phyloP scores from a whole-genome alignment of 495 filamentous ascomycete genomes.

The Talaromyces adpressus region DNA sequence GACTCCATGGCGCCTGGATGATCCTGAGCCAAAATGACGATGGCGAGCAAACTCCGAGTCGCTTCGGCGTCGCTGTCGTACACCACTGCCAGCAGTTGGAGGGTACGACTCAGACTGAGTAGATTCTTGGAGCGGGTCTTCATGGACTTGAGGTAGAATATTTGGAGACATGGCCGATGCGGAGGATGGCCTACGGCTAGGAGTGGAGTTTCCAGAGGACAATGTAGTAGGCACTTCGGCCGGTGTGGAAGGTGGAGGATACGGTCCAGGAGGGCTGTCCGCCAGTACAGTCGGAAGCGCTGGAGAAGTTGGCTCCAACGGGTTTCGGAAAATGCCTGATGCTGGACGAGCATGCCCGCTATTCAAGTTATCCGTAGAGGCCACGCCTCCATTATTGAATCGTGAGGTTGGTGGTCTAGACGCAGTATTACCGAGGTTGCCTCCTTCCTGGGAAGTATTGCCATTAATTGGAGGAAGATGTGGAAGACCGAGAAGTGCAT shows the following conservation, averaged over 20 bases:
- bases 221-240: conserved; percentile 53
- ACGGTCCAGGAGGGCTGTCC: conserved; percentile 54
- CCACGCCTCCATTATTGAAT: conserved; percentile 39
- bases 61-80: conserved; percentile 50
- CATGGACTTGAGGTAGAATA: conserved; percentile 26
- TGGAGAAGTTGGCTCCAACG: conserved; percentile 26
- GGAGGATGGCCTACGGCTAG: conserved; percentile 46
- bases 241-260: conserved; percentile 63
- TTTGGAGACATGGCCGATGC: conserved; percentile 39
- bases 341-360: conserved; percentile 31
- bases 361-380: conserved; percentile 34
- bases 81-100: conserved; percentile 17
- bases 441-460: conserved; percentile 37
- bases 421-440: conserved; percentile 24
- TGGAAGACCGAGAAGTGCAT: conserved; percentile 45
- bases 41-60: conserved; percentile 57
- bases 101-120: conserved; percentile 21
- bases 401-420: conserved; percentile 47
- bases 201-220: conserved; percentile 50
- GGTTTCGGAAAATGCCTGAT: conserved; percentile 13
- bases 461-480: conserved; percentile 47
- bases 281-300: conserved; percentile 36
- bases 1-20: conserved; percentile 58
- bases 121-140: conserved; percentile 29
- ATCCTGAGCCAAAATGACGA: conserved; percentile 53